phyloP scores from a whole-genome alignment of 441 rosid genomes.

The Brassica hybrid region DNA sequence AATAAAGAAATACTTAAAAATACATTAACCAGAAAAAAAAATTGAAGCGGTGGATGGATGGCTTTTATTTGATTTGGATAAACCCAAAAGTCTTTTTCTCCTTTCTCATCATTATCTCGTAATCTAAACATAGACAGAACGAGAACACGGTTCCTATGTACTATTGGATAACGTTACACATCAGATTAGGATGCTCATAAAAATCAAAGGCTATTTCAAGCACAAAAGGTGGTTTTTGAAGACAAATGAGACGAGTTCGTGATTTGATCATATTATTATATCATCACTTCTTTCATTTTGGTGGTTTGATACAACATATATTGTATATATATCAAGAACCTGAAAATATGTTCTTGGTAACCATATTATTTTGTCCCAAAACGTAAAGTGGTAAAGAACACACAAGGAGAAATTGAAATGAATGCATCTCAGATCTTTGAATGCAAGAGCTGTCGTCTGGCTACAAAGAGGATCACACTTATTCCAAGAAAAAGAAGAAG shows the following conservation, averaged over 20 bases:
- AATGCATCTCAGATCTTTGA: no score
- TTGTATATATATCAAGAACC: background rate
- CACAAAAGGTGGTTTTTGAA: background rate
- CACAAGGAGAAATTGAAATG: background rate
- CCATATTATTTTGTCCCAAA: background rate
- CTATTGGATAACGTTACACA: background rate
- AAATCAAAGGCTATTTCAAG: background rate
- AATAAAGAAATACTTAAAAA: conserved; percentile 14
- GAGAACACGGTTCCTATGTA: background rate
- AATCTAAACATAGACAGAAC: no score
- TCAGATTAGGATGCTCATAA: background rate
- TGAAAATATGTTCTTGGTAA: conserved; percentile 1
- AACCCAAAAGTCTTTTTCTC: conserved; percentile 11
- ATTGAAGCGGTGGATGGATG: background rate
- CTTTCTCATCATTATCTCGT: conserved; percentile 7
- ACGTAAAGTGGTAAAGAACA: background rate
- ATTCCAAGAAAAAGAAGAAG: no score
- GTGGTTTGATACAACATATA: background rate
- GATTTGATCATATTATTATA: no score
- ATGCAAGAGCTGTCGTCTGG: no score
- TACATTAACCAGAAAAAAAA: conserved; percentile 22
- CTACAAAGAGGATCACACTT: no score
- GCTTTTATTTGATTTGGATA: conserved; percentile 3
- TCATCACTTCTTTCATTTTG: background rate
- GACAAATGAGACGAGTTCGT: no score